Evolutionary conservation across 495 filamentous ascomycete species (phyloP), one percentile per base, ranked within the genome.

Genomic region (Penicillium odoratum): DNA sequence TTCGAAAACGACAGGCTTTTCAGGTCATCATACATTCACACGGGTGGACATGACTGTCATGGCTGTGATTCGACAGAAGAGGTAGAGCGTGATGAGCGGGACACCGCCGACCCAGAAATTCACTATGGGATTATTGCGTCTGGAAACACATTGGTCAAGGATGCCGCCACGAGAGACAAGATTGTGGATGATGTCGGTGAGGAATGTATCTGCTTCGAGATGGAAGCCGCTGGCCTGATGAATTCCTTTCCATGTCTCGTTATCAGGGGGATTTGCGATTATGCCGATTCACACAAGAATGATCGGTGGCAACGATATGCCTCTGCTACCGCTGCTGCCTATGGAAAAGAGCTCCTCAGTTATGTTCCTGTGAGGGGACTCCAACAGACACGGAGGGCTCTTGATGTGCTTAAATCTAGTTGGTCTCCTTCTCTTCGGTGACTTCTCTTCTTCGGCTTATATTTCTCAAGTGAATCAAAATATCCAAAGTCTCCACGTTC

Each of bases 11-110:
- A 61, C 31, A 38, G 7, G 4, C 45, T 61, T 7, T 61, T 61
- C 18, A 40, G 29, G 7, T 25, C 59, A 5, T 25, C 18, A 28
- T 57, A 18, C 31, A 6, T 40, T 10, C 59, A 61, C 42, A 16
- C 15, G 5, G 29, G 47, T 26, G 54, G 44, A 11, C 26, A 11
- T 7, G 55, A 51, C 18, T 50, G 42, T 29, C 21, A 8, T n/a
- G 45, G 7, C 4, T 50, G 36, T 49, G 38, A 61, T 30, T 28
- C 40, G 15, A 28, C 34, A n/a, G 38, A 58, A 30, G 13, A 62
- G 34, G 47, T 63, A 42, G 42, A 62, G 45, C 56, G 66, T 31
- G 56, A 38, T 50, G 16, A 47, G 43, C 54, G 56, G 29, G 31
- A 51, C 7, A 45, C 9, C 11, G 11, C 34, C 11, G 10, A 38